A percentile compares a stretch with the other conserved stretches of the same genome.
phyloP scores from a whole-genome alignment of 345 rosid genomes.

The Laguncularia racemosa region DNA sequence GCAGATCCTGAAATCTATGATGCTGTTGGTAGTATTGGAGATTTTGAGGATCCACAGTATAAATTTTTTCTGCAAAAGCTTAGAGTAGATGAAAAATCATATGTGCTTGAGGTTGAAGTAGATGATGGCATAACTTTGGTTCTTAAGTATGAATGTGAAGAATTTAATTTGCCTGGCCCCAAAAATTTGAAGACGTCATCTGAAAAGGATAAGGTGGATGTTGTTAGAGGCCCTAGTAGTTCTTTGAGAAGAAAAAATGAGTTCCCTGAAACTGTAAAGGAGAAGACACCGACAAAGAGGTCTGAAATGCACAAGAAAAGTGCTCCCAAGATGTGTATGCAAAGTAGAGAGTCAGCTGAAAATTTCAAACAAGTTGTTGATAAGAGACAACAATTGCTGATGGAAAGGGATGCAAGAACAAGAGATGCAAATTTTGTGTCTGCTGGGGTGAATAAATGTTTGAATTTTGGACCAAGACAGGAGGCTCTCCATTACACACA shows the following conservation, averaged over 20 bases:
- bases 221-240: conserved; percentile 3
- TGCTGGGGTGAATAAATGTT: background rate
- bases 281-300: background rate
- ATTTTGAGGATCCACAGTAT: conserved; percentile 26
- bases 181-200: background rate
- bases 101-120: conserved; percentile 15
- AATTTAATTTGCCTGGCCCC: background rate
- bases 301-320: conserved; percentile 8
- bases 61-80: conserved; percentile 26
- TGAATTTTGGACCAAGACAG: conserved; percentile 2
- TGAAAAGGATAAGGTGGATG: conserved; percentile 3
- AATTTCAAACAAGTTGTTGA: conserved; percentile 2
- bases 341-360: too few relatives aligned
- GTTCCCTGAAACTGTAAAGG: background rate
- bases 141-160: conserved; percentile 17
- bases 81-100: conserved; percentile 22
- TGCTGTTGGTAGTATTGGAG: conserved; percentile 4
- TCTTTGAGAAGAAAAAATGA: background rate
- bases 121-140: conserved; percentile 5
- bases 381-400: conserved; percentile 8
- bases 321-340: background rate
- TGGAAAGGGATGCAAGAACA: conserved; percentile 1
- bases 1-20: background rate
- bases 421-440: conserved; percentile 11
- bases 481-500: conserved; percentile 3